Conservation (phyloP, 768 basidiomycete species). For the Gymnopilus junonius region DNA sequence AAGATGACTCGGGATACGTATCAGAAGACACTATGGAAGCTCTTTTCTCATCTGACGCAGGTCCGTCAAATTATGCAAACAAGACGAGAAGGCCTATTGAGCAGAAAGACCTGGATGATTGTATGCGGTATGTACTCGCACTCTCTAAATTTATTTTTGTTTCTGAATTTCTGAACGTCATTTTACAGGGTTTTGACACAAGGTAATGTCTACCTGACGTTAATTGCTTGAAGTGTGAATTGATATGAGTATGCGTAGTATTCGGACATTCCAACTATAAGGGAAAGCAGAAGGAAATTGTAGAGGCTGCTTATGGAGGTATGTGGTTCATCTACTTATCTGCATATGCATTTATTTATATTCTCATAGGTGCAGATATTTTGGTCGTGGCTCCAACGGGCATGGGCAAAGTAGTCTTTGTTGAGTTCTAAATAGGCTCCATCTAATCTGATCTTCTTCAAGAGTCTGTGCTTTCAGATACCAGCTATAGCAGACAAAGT, state of each 20-base stretch:
- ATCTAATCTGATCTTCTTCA: not conserved
- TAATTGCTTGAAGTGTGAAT: not conserved
- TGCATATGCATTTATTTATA: not conserved
- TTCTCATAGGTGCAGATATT: constrained; percentile 62
- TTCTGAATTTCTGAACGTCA: not conserved
- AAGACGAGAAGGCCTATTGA: not conserved
- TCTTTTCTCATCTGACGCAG: not conserved
- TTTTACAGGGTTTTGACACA: constrained; percentile 20
- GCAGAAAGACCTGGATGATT: constrained; percentile 5
- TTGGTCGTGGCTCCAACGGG: constrained; percentile 86
- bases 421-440: not conserved
- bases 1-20: not conserved
- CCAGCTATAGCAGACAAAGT: constrained; percentile 74
- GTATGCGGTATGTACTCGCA: constrained; percentile 16
- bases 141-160: no score
- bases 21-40: not conserved
- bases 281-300: constrained; percentile 79
- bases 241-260: constrained; percentile 39
- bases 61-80: not conserved
- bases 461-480: constrained; percentile 88
- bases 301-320: constrained; percentile 73
- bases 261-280: constrained; percentile 74
- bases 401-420: constrained; percentile 74
- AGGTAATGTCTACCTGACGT: constrained; percentile 1
- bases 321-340: constrained; percentile 3